Percentiles rank a stretch among this genome's conserved stretches.
These are phyloP conservation scores for Epichloe baconii DNA, from an alignment of 2,329 filamentous ascomycete species.

Conservation along the genomic window DNA sequence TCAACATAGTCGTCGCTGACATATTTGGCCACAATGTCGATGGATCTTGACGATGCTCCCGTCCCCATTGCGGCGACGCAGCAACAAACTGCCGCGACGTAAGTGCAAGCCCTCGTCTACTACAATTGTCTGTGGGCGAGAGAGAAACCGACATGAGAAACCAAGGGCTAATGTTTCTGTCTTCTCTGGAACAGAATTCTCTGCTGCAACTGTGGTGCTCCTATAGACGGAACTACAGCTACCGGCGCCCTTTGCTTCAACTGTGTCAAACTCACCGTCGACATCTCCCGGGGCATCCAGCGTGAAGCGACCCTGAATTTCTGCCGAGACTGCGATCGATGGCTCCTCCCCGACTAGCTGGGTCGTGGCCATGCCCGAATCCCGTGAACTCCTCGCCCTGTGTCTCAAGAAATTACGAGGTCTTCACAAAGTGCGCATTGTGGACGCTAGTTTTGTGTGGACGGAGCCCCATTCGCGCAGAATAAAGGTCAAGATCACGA, in stretches of 20 bases:
- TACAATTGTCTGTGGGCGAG: neutral
- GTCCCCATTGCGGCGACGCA: constrained; percentile 22
- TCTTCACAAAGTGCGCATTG: constrained; percentile 79
- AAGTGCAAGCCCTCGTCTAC: constrained; percentile 10
- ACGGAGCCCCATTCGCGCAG: constrained; percentile 91
- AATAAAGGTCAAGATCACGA: constrained; percentile 88
- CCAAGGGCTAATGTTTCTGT: neutral
- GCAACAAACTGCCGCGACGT: constrained; percentile 27
- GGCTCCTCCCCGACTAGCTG: constrained; percentile 84
- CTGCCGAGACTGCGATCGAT: constrained; percentile 90
- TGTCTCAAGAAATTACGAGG: constrained; percentile 82
- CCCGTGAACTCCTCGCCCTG: constrained; percentile 79
- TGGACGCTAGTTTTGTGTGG: constrained; percentile 95
- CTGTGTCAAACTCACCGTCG: constrained; percentile 87
- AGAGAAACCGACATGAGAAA: neutral
- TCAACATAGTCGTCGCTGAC: constrained; percentile 4
- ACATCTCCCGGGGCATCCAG: constrained; percentile 84
- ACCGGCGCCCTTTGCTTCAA: constrained; percentile 88
- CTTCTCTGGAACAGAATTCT: constrained; percentile 46
- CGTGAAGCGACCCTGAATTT: constrained; percentile 81
- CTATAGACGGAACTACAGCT: constrained; percentile 81
- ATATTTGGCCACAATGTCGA: constrained; percentile 21
- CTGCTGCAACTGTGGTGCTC: constrained; percentile 93
- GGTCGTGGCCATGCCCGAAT: constrained; percentile 76
- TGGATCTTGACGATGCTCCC: constrained; percentile 31